Evolutionary conservation across 768 basidiomycete species (phyloP), one percentile per base, ranked within the genome.

Genomic region (Multifurca ochricompacta): DNA sequence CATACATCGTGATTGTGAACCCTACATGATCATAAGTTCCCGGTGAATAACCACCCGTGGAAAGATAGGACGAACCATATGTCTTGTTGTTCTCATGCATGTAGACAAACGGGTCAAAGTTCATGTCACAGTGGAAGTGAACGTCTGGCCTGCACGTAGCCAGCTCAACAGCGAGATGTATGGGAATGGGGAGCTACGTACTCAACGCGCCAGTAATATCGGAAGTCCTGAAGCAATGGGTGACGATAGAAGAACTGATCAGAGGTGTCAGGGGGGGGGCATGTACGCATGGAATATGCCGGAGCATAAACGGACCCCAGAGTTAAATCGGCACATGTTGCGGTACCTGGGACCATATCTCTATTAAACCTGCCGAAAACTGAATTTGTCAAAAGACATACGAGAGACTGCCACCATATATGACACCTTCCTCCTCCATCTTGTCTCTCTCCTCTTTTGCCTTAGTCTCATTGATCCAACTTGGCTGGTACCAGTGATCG

Each of bases 121-220:
- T 72, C 42, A 90, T 58, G 60, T 93, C 85, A 63, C 91, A 94
- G 69, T 85, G 92, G 66, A 80, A 83, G 65, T 83, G 81, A 51
- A 93, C 81, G 53, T 77, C 77, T 6, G 92, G 91, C 61, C 85
- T 87, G 50, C 35, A 59, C 6, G 4, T 9, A 18, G 23, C 28
- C 50, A 45, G 34, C 28, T 32, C 16, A 3, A 16, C 25, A 13
- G 13, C 11, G 11, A 39, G 3, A 37, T 8, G 27, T 6, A 25
- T 27, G 6, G 18, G 13, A 44, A 25, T 18, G 43, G 10, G 6
- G 34, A 32, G 30, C n/a, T n/a, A 70, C 85, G 66, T 63, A 89
- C 84, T 92, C 90, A 27, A 94, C 80, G 60, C 91, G 83, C 91
- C 90, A 94, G 69, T 94, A 93, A 69, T 90, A 94, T 40, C 81